Base-by-base conservation (phyloP, 768 basidiomycete genomes). In the Candolleomyces eurysporus region DNA sequence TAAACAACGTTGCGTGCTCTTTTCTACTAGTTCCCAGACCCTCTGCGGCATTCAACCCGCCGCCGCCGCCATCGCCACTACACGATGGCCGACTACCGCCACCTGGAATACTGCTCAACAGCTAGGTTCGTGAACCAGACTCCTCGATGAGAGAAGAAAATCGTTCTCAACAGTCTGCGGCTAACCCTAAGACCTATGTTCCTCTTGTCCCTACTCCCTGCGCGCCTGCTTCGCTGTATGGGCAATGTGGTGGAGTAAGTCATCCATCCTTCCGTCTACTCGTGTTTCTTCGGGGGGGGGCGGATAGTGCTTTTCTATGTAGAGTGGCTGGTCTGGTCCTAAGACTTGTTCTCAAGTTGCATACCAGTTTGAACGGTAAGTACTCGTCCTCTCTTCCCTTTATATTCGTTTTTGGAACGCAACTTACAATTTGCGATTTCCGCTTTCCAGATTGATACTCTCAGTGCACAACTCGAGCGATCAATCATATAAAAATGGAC, bases 61-160 rank as follows among this genome's bases (percentile, higher is more conserved):
- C 26, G 4, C 26, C 26, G 26, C 78, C 26, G 4, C 26, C 26
- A 26, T 26, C 26, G 26, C 26, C 26, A 26, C 26, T 26, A 26
- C 26, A 26, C 26, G 26, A 26, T 26, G 4, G 26, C 26, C 26
- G 26, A 26, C 78, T 4, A 78, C 80, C 26, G 80, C 81, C 16
- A 82, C 80, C 17, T 82, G 80, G 79, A 79, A 80, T 71, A 82
- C 81, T 13, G 76, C 77, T 4, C 68, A 72, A 11, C 81, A 82
- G 65, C 81, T 82, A 26, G 26, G 2, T 4, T 26, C 4, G 26
- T 26, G 26, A 26, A 26, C 26, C 26, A 26, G 26, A 26, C 26
- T 26, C 26, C 26, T 26, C 26, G 26, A 26, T 26, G 26, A 26
- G 26, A 26, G 26, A 26, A 26, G 26, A 26, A 26, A 26, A 26